These are phyloP conservation scores for Halophytophthora polymorphica DNA, from an alignment of 352 stramenopile genomes.

Conservation along the genomic window DNA sequence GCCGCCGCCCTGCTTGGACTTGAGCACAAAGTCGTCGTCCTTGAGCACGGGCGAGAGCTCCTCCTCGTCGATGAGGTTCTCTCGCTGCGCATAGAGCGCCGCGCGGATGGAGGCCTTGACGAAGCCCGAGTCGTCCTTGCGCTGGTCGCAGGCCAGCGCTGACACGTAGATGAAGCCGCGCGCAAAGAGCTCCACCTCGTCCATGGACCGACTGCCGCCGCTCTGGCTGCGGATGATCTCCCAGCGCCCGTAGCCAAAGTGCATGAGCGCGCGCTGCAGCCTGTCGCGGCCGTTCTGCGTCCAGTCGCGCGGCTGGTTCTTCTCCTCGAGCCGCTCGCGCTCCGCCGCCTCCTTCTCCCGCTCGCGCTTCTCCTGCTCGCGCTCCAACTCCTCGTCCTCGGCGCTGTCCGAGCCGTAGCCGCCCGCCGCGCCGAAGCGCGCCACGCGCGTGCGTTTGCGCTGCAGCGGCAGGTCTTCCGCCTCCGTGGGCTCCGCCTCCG, in stretches of 20 bases:
- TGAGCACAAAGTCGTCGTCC: constrained; percentile 86
- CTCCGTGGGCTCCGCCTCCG: constrained; percentile 65
- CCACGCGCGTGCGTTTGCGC: constrained; percentile 82
- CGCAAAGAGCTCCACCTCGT: constrained; percentile 82
- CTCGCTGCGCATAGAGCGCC: constrained; percentile 54
- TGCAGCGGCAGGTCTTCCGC: constrained; percentile 64
- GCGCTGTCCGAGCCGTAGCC: constrained; percentile 68
- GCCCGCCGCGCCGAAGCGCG: constrained; percentile 65
- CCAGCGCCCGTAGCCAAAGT: constrained; percentile 85
- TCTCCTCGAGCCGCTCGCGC: constrained; percentile 55
- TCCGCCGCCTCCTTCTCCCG: constrained; percentile 47
- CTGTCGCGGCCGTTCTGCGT: constrained; percentile 83
- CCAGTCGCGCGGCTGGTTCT: constrained; percentile 74
- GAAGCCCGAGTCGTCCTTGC: constrained; percentile 80
- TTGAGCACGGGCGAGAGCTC: constrained; percentile 72
- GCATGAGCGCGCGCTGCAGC: constrained; percentile 83
- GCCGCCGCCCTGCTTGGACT: constrained; percentile 83
- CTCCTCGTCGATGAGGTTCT: constrained; percentile 74
- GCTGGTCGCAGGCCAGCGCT: constrained; percentile 66
- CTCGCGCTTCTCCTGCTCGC: constrained; percentile 40
- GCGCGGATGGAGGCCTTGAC: constrained; percentile 79
- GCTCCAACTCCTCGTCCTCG: constrained; percentile 51
- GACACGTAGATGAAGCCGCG: constrained; percentile 87
- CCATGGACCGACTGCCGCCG: constrained; percentile 77
- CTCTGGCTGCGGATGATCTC: constrained; percentile 88